Evolutionary conservation across 2,329 filamentous ascomycete species (phyloP).

Genomic region (Fusarium brevicatenulatum): DNA sequence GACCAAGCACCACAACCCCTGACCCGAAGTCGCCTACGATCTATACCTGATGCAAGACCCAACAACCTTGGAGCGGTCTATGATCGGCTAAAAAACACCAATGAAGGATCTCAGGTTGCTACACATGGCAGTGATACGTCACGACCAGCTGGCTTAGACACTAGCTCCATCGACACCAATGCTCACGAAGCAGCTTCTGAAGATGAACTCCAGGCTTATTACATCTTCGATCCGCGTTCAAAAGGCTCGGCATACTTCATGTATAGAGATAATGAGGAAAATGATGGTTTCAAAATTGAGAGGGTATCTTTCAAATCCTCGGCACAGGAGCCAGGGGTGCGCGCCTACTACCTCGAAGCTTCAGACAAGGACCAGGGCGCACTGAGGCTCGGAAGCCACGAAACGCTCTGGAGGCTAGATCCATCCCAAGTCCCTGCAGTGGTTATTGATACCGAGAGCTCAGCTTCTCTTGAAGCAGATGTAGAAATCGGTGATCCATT

Average conservation of each 20-base stretch:
- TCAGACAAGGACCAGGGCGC: conserved; percentile 17
- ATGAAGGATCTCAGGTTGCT: conserved; percentile 27
- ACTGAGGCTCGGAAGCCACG: conserved; percentile 1
- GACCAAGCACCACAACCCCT: conserved; percentile 9
- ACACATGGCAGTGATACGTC: conserved; percentile 29
- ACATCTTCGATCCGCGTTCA: conserved; percentile 32
- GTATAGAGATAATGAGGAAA: conserved; percentile 14
- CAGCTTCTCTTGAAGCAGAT: background rate
- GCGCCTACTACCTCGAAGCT: conserved; percentile 20
- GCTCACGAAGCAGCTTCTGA: background rate
- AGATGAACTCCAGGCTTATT: conserved; percentile 19
- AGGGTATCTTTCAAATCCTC: conserved; percentile 26
- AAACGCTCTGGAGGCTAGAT: conserved; percentile 10
- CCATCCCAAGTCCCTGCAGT: background rate
- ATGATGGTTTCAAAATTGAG: conserved; percentile 8
- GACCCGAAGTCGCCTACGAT: conserved; percentile 23
- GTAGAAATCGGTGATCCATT: background rate
- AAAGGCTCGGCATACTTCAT: conserved; percentile 28
- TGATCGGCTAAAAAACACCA: background rate
- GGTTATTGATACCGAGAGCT: background rate
- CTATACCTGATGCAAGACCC: conserved; percentile 16
- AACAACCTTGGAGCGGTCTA: conserved; percentile 22
- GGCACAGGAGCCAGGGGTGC: conserved; percentile 2
- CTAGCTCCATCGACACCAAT: background rate
- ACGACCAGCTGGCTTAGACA: conserved; percentile 2